Evolutionary conservation across 805 yeast genomes (phyloP), one percentile per base, ranked within the genome.

Genomic region (Candida hungchunana): DNA sequence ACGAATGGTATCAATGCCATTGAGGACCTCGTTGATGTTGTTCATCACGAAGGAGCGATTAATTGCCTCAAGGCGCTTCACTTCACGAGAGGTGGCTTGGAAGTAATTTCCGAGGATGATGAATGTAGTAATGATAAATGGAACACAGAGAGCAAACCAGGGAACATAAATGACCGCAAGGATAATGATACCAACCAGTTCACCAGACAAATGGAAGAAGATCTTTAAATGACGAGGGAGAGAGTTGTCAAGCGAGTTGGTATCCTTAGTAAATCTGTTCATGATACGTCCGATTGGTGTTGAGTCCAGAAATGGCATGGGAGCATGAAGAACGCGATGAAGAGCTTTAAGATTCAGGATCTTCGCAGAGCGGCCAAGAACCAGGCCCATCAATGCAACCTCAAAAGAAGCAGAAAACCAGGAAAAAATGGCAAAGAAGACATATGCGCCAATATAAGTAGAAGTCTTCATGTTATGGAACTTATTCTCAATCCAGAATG

Each of bases 171-270:
- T 70, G 30, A 82, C 69, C 47, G 82, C 72, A 46, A 81, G 65
- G 32, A 82, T 51, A 17, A 80, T 71, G 34, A 88, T 88, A 26
- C 70, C 45, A 37, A 82, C 70, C 39, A 63, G 64, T 12, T 74
- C 46, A 15, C 67, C 40, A 1, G 77, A 67, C 11, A 26, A 16
- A 43, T 64, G 72, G 29, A 77, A 46, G 29, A 80, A 63, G 57
- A 77, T 59, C 38, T 89, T 67, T 31, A 82, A 44, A 46, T 77
- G 78, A 50, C 79, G 82, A 23, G 73, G 69, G 41, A 86, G 59
- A 56, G 82, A 89, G 52, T 82, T 83, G 55, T 86, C 95, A 54
- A 85, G 63, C 8, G 77, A 75, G 50, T 84, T 90, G 0, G 88
- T 79, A 57, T 85, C 95, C 48, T 82, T 82, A 2, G 41, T 18